Base-by-base conservation (phyloP, 805 yeast genomes). In the Myxozyma kluyveri region DNA sequence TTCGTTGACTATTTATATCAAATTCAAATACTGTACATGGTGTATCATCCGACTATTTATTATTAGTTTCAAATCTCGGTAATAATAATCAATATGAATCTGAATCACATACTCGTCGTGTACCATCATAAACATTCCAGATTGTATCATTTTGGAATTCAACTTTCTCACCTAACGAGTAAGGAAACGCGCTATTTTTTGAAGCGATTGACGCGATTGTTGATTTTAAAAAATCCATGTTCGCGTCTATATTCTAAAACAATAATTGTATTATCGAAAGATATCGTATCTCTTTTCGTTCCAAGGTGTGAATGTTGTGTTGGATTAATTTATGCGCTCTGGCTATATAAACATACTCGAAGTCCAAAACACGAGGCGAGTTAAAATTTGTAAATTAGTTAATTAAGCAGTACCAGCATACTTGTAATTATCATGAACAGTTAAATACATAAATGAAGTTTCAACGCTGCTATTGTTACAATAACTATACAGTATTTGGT, bases 21-120 rank as follows among this genome's bases (percentile, higher is more conserved):
- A 81, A 84, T 61, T 79, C 84, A 64, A 88, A 87, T 14, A 87
- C 75, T 0, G 91, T 75, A 31, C 84, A 83, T 6, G 72, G 67
- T 1, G 77, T 48, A 22, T 71, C 68, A 52, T 77, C 81, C 24
- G 75, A 79, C 69, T 80, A 32, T 3, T 5, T 26, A 4, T 10
- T 24, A n/a, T 19, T 12, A 27, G 5, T 21, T 10, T 27, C 17
- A 24, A 10, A 21, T 41, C 26, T 18, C 32, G 2, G 31, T 29
- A n/a, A n/a, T n/a, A n/a, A n/a, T n/a, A n/a, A n/a, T n/a, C n/a
- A n/a, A n/a, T n/a, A n/a, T n/a, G n/a, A n/a, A n/a, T n/a, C n/a
- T 17, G 19, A 24, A 10, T 4, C 14, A 50, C 71, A 49, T 54
- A 67, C 73, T 51, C 72, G 70, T 29, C 69, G 67, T 2, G 76